These are phyloP conservation scores for Fusarium annulatum DNA, from an alignment of 2,329 filamentous ascomycete genomes.

Conservation along the genomic window DNA sequence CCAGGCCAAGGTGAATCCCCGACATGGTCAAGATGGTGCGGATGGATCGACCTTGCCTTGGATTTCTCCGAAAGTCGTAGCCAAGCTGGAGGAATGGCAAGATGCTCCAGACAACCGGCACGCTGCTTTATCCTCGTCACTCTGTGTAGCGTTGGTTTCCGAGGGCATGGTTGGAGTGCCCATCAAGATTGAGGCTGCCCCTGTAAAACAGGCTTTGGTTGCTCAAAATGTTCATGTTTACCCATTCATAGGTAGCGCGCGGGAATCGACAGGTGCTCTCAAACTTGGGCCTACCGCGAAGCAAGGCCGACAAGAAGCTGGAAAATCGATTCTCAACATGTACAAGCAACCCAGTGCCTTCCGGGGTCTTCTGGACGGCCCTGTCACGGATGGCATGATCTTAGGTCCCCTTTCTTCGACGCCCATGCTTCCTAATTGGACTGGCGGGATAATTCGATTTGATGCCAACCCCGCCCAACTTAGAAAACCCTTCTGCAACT, in stretches of 20 bases:
- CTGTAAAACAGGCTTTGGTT: not conserved
- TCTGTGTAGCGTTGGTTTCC: not conserved
- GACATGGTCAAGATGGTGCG: not conserved
- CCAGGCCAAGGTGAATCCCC: not conserved
- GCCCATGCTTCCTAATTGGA: not conserved
- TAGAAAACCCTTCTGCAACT: not conserved
- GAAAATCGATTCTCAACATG: not conserved
- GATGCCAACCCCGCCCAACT: not conserved
- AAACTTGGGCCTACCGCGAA: not conserved
- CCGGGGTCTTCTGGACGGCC: not conserved
- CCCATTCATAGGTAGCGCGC: not conserved
- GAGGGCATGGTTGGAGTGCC: not conserved
- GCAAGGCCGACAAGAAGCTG: not conserved
- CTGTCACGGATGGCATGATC: not conserved
- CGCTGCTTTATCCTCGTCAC: not conserved
- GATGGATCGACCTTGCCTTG: not conserved
- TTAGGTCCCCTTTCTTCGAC: not conserved
- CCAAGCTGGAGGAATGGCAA: not conserved
- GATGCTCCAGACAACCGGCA: not conserved
- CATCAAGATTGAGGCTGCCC: not conserved
- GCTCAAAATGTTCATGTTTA: not conserved
- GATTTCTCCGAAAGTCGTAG: not conserved
- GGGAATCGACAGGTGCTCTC: not conserved
- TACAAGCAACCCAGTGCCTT: conserved; percentile 1
- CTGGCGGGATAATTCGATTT: not conserved